A percentile compares a stretch with the other conserved stretches of the same genome.
Conservation (phyloP, 2,329 filamentous ascomycete species). For the Penicillium frequentans region DNA sequence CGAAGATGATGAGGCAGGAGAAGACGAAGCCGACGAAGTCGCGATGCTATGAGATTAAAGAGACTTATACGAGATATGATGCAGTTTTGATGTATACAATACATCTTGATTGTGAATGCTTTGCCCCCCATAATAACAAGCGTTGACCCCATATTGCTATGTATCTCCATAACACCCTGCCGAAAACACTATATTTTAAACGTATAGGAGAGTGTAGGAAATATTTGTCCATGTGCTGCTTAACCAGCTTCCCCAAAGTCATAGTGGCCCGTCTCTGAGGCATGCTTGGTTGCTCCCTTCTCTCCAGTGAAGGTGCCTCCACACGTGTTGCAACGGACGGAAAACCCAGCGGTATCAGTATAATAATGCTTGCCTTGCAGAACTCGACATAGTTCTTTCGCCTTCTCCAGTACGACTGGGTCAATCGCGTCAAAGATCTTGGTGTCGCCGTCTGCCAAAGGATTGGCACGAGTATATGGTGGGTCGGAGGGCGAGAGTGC, state of each 20-base stretch:
- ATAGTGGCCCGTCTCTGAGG: conserved; percentile 48
- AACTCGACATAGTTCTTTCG: conserved; percentile 63
- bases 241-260: conserved; percentile 50
- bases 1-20: conserved; percentile 31
- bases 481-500: conserved; percentile 67
- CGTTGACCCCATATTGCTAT: background rate
- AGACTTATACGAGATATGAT: conserved; percentile 23
- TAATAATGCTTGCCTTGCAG: conserved; percentile 77
- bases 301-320: conserved; percentile 46
- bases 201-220: background rate
- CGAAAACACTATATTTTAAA: background rate
- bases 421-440: conserved; percentile 67
- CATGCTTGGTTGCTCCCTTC: conserved; percentile 48
- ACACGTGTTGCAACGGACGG: conserved; percentile 70
- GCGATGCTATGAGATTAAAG: conserved; percentile 33
- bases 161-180: background rate
- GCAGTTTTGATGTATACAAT: conserved; percentile 11
- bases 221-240: background rate
- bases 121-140: background rate
- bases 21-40: conserved; percentile 41
- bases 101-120: background rate
- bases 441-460: conserved; percentile 74
- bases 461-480: conserved; percentile 56
- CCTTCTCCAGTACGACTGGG: conserved; percentile 57
- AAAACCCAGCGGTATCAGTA: conserved; percentile 81